phyloP scores from a whole-genome alignment of 768 basidiomycete species.

The Tricholoma bakamatsutake region DNA sequence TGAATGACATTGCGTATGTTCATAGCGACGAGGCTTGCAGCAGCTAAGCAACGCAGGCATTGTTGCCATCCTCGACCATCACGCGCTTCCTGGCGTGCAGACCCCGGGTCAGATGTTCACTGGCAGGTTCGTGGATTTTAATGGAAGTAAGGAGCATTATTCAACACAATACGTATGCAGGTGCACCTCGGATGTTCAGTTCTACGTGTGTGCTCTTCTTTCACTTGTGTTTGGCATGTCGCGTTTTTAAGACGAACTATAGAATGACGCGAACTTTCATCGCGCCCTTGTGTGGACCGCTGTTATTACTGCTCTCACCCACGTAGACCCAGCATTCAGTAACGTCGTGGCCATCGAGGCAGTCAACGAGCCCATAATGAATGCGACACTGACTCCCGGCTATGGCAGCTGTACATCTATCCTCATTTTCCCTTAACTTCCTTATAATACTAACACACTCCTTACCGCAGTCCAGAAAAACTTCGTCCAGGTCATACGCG shows the following conservation, averaged over 20 bases:
- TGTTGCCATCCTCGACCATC: slow-evolving; percentile 57
- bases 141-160: not conserved
- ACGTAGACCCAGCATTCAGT: slow-evolving; percentile 60
- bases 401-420: slow-evolving; percentile 57
- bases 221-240: not conserved
- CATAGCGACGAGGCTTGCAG: slow-evolving; percentile 54
- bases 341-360: slow-evolving; percentile 70
- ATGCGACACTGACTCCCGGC: slow-evolving; percentile 60
- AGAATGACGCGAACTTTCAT: slow-evolving; percentile 70
- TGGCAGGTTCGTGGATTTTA: slow-evolving; percentile 43
- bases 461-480: slow-evolving; percentile 51
- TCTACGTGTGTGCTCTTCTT: slow-evolving; percentile 53
- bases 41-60: slow-evolving; percentile 62
- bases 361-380: slow-evolving; percentile 73
- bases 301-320: slow-evolving; percentile 69
- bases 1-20: not conserved
- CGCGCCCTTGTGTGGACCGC: slow-evolving; percentile 79
- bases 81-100: slow-evolving; percentile 68
- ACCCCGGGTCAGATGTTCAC: slow-evolving; percentile 58
- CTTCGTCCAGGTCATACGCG: slow-evolving; percentile 63
- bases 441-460: slow-evolving; percentile 2
- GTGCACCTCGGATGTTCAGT: slow-evolving; percentile 63
- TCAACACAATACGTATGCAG: slow-evolving; percentile 25
- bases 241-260: not conserved
- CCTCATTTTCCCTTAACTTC: not conserved